Evolutionary conservation across 2,329 filamentous ascomycete genomes (phyloP).

Genomic region (Aspergillus pseudoterreus): DNA sequence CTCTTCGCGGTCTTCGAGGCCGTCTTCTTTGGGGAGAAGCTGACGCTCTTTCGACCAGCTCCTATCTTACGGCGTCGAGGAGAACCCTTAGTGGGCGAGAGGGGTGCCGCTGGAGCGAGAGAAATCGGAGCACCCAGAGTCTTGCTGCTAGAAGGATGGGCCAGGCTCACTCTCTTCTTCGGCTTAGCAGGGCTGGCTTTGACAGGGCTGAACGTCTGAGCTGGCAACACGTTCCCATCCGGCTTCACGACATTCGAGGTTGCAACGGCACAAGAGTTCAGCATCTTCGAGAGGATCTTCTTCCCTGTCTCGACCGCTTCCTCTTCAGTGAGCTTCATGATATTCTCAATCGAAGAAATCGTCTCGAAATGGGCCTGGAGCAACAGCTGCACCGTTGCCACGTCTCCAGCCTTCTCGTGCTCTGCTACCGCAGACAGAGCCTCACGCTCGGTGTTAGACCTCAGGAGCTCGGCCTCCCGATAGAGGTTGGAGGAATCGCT

Average conservation of each 20-base stretch:
- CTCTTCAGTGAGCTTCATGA: constrained; percentile 75
- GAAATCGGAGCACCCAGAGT: constrained; percentile 25
- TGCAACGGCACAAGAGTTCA: constrained; percentile 71
- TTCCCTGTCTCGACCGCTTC: constrained; percentile 79
- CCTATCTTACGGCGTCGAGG: constrained; percentile 71
- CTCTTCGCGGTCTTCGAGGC: constrained; percentile 65
- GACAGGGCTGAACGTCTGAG: constrained; percentile 64
- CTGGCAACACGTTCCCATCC: constrained; percentile 60
- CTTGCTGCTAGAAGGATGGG: constrained; percentile 26
- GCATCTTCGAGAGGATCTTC: constrained; percentile 69
- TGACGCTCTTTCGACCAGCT: constrained; percentile 65
- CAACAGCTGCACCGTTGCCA: constrained; percentile 73
- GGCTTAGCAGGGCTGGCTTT: constrained; percentile 71
- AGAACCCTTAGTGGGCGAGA: constrained; percentile 70
- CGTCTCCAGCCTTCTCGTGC: constrained; percentile 77
- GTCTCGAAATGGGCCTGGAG: constrained; percentile 91
- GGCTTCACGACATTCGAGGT: constrained; percentile 85
- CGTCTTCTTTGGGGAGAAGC: constrained; percentile 73
- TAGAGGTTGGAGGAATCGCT: constrained; percentile 68
- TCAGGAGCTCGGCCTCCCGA: constrained; percentile 81
- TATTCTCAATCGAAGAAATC: constrained; percentile 74
- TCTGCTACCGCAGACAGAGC: constrained; percentile 73
- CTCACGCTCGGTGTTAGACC: constrained; percentile 76
- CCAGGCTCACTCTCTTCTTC: constrained; percentile 51
- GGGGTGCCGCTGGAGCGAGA: constrained; percentile 33